These are phyloP conservation scores for Penicillium sp. DNA, from an alignment of 2,329 filamentous ascomycete genomes.

Conservation along the genomic window DNA sequence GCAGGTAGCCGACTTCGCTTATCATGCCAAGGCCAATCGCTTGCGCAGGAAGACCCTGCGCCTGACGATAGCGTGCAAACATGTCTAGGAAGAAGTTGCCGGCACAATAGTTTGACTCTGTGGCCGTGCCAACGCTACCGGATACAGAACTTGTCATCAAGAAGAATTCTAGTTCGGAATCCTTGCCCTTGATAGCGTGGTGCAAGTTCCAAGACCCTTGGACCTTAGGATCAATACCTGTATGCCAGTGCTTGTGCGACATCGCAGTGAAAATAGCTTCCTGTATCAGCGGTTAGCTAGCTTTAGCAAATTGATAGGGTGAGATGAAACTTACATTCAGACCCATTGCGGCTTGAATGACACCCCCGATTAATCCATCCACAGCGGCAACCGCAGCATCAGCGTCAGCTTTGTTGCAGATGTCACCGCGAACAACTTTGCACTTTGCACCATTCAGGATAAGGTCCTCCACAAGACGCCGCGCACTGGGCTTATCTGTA, in stretches of 20 bases:
- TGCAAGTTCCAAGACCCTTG: background rate
- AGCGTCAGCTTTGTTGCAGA: background rate
- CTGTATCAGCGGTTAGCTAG: too few relatives aligned
- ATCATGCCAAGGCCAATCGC: background rate
- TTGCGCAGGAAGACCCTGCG: conserved; percentile 19
- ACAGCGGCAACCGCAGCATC: background rate
- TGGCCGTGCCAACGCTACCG: background rate
- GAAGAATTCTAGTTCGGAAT: background rate
- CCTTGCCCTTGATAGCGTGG: background rate
- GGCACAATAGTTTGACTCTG: background rate
- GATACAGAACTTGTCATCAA: background rate
- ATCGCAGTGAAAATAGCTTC: too few relatives aligned
- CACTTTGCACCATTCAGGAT: background rate
- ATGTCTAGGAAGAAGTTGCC: conserved; percentile 22
- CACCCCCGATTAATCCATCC: background rate
- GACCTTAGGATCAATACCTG: background rate
- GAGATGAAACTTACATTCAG: background rate
- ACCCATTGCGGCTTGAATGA: background rate
- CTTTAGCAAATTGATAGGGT: too few relatives aligned
- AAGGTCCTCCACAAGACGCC: background rate
- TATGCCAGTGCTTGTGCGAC: too few relatives aligned
- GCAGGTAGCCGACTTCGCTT: background rate
- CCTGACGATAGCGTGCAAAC: conserved; percentile 27
- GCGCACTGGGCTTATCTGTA: background rate
- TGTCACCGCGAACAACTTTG: background rate